Evolutionary conservation across 495 filamentous ascomycete species (phyloP).

Genomic region (Pseudevernia furfuracea): DNA sequence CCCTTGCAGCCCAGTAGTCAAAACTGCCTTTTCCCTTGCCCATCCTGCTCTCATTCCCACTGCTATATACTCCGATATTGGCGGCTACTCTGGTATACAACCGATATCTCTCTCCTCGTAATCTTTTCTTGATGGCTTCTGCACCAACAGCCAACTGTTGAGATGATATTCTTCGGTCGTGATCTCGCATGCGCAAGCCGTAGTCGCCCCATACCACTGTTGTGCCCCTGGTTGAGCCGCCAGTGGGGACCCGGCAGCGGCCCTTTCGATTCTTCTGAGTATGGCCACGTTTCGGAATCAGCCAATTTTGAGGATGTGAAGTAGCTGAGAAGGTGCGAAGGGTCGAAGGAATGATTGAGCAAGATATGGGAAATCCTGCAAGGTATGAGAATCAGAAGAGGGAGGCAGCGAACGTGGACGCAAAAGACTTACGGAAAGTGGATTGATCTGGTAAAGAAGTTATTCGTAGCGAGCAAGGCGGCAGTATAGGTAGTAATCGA

Average conservation of each 20-base stretch:
- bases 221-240: conserved; percentile 83
- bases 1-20: conserved; percentile 87
- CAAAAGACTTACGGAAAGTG: not conserved
- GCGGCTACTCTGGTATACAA: conserved; percentile 84
- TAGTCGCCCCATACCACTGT: conserved; percentile 96
- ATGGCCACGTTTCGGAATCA: conserved; percentile 66
- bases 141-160: conserved; percentile 78
- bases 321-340: conserved; percentile 67
- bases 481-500: conserved; percentile 1
- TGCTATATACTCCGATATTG: conserved; percentile 90
- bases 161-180: conserved; percentile 86
- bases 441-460: not conserved
- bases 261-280: conserved; percentile 86
- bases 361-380: not conserved
- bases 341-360: conserved; percentile 1
- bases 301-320: conserved; percentile 59
- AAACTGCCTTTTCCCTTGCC: conserved; percentile 97
- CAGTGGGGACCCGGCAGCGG: conserved; percentile 76
- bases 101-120: conserved; percentile 87
- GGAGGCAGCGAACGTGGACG: not conserved
- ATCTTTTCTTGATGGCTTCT: conserved; percentile 78
- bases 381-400: not conserved
- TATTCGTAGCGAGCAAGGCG: not conserved
- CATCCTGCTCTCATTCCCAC: conserved; percentile 95
- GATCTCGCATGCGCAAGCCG: conserved; percentile 86